phyloP scores from a whole-genome alignment of 352 stramenopile genomes.

The Phytophthora sp. region DNA sequence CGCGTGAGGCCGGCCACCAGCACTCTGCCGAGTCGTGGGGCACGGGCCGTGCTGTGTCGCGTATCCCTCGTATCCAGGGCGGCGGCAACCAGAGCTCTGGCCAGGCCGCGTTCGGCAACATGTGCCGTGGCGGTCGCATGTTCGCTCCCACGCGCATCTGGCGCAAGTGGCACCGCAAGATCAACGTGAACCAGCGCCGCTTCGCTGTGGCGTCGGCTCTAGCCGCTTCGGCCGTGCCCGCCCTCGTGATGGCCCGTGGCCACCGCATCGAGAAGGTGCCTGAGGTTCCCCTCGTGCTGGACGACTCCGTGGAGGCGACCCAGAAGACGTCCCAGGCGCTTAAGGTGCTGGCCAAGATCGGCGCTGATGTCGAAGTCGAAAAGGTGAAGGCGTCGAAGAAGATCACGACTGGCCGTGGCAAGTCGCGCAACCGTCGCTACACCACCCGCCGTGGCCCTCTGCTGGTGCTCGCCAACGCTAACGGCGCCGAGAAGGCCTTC shows the following conservation, averaged over 20 bases:
- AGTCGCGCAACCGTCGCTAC: constrained; percentile 99
- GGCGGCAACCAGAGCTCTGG: constrained; percentile 97
- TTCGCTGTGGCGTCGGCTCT: constrained; percentile 98
- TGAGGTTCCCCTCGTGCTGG: constrained; percentile 98
- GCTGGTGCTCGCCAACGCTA: constrained; percentile 96
- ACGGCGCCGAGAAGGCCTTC: constrained; percentile 95
- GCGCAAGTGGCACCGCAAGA: constrained; percentile 99
- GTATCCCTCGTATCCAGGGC: constrained; percentile 99
- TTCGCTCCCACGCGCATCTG: constrained; percentile 99
- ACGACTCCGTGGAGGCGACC: constrained; percentile 91
- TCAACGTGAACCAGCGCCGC: constrained; percentile 98
- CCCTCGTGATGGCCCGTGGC: constrained; percentile 97
- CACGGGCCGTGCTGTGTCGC: constrained; percentile 98
- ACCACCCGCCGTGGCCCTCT: constrained; percentile 95
- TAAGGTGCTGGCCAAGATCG: constrained; percentile 94
- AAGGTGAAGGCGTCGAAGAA: constrained; percentile 98
- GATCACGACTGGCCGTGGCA: constrained; percentile 97
- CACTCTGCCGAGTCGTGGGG: constrained; percentile 98
- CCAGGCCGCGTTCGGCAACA: constrained; percentile 99
- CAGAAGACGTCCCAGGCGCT: constrained; percentile 97
- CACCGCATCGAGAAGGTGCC: constrained; percentile 97
- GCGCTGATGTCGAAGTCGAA: constrained; percentile 96
- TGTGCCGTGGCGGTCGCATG: constrained; percentile 98
- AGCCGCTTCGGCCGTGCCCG: constrained; percentile 95
- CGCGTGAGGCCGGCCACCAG: constrained; percentile 95